Percentiles rank a stretch among this genome's conserved stretches.
Evolutionary conservation across 495 filamentous ascomycete species (phyloP).

Genomic region (Durotheca rogersii): DNA sequence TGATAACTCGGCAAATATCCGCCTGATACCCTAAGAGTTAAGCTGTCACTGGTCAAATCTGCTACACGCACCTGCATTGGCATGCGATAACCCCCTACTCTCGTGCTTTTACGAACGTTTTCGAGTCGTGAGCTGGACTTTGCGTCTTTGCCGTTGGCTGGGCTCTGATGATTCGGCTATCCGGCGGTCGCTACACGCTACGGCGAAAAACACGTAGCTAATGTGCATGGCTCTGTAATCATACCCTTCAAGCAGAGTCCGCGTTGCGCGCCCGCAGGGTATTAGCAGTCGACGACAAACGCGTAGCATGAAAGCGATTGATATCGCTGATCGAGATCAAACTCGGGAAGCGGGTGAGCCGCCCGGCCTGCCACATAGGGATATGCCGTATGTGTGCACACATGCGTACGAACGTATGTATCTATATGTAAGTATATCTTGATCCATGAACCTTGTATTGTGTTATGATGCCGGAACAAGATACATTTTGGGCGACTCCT

Average conservation of each 20-base stretch:
- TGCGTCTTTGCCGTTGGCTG: conserved; percentile 3
- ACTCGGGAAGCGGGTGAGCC: conserved; percentile 15
- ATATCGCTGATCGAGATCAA: conserved; percentile 17
- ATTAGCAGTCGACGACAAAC: no score
- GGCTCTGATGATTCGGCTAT: background rate
- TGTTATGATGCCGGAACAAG: conserved; percentile 17
- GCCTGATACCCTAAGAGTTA: conserved; percentile 2
- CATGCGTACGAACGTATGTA: no score
- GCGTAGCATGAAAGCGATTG: no score
- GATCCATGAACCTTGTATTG: conserved; percentile 6
- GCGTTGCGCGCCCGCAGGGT: no score
- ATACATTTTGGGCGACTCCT: conserved; percentile 10
- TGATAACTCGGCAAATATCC: conserved; percentile 7
- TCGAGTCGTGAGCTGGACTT: background rate
- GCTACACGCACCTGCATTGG: background rate
- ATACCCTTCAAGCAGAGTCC: no score
- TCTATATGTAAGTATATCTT: no score
- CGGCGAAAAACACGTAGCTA: no score
- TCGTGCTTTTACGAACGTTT: conserved; percentile 19
- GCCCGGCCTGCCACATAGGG: conserved; percentile 14
- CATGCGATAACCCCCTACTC: background rate
- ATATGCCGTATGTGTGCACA: no score
- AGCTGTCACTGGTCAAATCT: conserved; percentile 7
- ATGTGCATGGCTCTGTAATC: no score
- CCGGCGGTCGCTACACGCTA: no score